phyloP scores from a whole-genome alignment of 805 yeast species.

The Cyberlindnera galapagoensis region DNA sequence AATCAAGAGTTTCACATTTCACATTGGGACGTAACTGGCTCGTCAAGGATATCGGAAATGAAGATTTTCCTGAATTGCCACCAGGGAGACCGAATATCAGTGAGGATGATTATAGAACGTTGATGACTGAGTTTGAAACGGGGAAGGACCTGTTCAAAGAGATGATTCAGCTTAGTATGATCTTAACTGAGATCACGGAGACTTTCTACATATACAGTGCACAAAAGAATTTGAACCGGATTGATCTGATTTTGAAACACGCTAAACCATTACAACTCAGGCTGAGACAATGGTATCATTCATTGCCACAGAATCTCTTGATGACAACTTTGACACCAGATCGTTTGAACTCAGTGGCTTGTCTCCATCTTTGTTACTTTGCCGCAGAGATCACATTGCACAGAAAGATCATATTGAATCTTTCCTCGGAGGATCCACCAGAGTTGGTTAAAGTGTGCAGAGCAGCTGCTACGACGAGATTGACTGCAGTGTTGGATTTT shows the following conservation, averaged over 20 bases:
- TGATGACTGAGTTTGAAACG: conserved; percentile 50
- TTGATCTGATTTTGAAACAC: conserved; percentile 60
- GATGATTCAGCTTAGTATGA: conserved; percentile 58
- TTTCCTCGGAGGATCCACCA: conserved; percentile 38
- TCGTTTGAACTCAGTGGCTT: conserved; percentile 66
- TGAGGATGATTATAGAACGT: conserved; percentile 17
- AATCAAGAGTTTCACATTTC: conserved; percentile 80
- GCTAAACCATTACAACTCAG: conserved; percentile 80
- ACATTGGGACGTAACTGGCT: conserved; percentile 73
- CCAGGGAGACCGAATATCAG: conserved; percentile 15
- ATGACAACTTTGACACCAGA: conserved; percentile 54
- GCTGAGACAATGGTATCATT: conserved; percentile 71
- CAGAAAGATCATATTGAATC: conserved; percentile 59
- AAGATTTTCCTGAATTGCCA: conserved; percentile 74
- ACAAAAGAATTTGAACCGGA: conserved; percentile 44
- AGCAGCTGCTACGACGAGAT: conserved; percentile 76
- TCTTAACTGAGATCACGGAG: conserved; percentile 65
- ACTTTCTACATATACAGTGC: conserved; percentile 69
- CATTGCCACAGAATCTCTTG: conserved; percentile 56
- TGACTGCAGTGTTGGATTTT: conserved; percentile 54
- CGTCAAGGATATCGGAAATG: conserved; percentile 55
- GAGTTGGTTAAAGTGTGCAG: conserved; percentile 67
- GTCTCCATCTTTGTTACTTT: conserved; percentile 77
- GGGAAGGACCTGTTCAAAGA: conserved; percentile 67
- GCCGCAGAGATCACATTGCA: conserved; percentile 87